Conservation (phyloP, 305 asterid genomes). For the Caryopteris hybrid region DNA sequence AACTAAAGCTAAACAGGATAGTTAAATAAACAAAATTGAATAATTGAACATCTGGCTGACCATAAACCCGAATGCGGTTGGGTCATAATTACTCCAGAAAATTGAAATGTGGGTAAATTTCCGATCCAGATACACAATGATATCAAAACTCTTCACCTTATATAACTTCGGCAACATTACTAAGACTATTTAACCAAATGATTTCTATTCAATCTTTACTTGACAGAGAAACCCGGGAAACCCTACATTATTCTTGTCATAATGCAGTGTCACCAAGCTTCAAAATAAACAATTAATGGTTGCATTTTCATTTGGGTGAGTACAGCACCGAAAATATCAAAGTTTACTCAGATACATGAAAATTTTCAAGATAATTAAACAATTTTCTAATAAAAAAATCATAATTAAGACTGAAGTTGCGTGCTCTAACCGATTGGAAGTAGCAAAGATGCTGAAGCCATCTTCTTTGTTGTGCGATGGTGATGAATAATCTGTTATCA, state of each 20-base stretch:
- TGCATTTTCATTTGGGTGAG: neutral
- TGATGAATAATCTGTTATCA: conserved; percentile 14
- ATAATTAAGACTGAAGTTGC: neutral
- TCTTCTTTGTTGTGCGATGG: conserved; percentile 6
- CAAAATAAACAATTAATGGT: neutral
- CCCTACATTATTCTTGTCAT: neutral
- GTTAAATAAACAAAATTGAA: neutral
- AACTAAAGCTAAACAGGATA: neutral
- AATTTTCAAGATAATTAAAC: neutral
- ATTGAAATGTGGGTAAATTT: neutral
- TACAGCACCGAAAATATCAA: neutral
- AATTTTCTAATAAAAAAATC: neutral
- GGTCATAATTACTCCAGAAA: neutral
- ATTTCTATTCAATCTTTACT: neutral
- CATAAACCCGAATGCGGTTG: too few species aligned
- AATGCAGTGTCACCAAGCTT: neutral
- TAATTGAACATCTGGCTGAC: neutral
- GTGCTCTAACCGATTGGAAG: conserved; percentile 36
- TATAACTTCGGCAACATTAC: neutral
- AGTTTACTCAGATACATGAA: neutral
- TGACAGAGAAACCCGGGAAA: neutral
- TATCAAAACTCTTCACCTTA: neutral
- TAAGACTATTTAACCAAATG: neutral
- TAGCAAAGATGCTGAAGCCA: conserved; percentile 41
- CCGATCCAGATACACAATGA: neutral